Conservation (phyloP, 257 asterid species). For the Prunella vulgaris region DNA sequence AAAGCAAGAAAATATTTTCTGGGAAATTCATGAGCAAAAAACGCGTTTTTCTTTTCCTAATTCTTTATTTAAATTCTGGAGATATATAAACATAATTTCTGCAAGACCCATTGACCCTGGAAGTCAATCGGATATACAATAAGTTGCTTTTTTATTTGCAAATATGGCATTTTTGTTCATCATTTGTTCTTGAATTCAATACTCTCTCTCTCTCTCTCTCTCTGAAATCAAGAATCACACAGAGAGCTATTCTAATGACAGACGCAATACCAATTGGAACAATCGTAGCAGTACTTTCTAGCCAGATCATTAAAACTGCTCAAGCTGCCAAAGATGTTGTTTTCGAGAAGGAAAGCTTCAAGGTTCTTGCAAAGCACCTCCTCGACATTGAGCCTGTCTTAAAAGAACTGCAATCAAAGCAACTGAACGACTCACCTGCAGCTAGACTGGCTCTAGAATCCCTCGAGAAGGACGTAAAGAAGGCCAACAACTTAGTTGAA, state of each 20-base stretch:
- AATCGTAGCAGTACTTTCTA: slow-evolving; percentile 39
- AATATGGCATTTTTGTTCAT: background rate
- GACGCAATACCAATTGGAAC: slow-evolving; percentile 53
- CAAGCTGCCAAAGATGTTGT: slow-evolving; percentile 49
- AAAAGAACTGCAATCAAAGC: slow-evolving; percentile 38
- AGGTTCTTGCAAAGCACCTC: slow-evolving; percentile 41
- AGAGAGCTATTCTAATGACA: slow-evolving; percentile 21
- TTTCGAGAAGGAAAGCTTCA: slow-evolving; percentile 53
- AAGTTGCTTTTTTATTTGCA: background rate
- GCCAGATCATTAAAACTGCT: slow-evolving; percentile 48
- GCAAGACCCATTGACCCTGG: slow-evolving; percentile 15
- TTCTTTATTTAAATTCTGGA: background rate
- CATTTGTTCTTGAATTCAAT: background rate
- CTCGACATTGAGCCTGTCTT: slow-evolving; percentile 47
- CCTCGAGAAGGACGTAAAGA: slow-evolving; percentile 46
- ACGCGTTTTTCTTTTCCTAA: background rate
- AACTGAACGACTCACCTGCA: slow-evolving; percentile 43
- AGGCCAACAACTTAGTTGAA: slow-evolving; percentile 48
- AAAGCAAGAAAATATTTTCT: background rate
- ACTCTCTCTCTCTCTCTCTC: too few species aligned
- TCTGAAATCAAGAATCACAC: background rate
- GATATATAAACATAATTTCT: slow-evolving; percentile 15
- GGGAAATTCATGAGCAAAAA: slow-evolving; percentile 7
- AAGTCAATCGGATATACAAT: slow-evolving; percentile 19
- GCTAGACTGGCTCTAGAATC: slow-evolving; percentile 52